These are phyloP conservation scores for Linnemannia elongata DNA, from an alignment of 192 early-diverging fungal genomes.

Conservation along the genomic window DNA sequence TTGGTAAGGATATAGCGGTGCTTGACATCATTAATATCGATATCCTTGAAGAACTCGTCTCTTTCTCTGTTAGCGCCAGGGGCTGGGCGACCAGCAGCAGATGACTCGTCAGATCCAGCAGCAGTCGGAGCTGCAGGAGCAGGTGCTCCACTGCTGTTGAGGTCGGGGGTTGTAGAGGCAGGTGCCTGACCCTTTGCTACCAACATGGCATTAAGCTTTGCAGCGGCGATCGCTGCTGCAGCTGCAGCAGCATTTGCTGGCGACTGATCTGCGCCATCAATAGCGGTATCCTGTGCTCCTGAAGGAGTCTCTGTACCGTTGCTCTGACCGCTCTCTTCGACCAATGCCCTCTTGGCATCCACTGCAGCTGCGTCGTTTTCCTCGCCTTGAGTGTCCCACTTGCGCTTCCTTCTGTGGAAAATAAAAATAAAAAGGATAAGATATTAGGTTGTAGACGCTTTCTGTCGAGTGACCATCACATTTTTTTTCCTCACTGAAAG, in stretches of 20 bases:
- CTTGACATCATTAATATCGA: conserved; percentile 86
- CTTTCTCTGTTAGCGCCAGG: conserved; percentile 37
- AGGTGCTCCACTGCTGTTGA: neutral
- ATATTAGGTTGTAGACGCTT: neutral
- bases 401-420: conserved; percentile 44
- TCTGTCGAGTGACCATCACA: neutral
- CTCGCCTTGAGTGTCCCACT: conserved; percentile 50
- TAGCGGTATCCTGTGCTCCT: neutral
- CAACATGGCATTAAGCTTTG: conserved; percentile 68
- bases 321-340: neutral
- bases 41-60: conserved; percentile 71
- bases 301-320: neutral
- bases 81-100: neutral
- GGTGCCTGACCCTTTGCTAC: conserved; percentile 59
- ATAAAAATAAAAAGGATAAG: neutral
- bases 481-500: neutral
- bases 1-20: conserved; percentile 88
- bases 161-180: neutral
- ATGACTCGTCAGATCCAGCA: neutral
- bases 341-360: neutral
- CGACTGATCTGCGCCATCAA: neutral
- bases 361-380: conserved; percentile 1
- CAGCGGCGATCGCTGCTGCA: conserved; percentile 62
- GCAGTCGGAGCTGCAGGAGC: neutral
- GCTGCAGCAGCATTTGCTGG: conserved; percentile 14